Conservation (phyloP, 164 flowering plant genomes). For the Nymphaea thermarum region DNA sequence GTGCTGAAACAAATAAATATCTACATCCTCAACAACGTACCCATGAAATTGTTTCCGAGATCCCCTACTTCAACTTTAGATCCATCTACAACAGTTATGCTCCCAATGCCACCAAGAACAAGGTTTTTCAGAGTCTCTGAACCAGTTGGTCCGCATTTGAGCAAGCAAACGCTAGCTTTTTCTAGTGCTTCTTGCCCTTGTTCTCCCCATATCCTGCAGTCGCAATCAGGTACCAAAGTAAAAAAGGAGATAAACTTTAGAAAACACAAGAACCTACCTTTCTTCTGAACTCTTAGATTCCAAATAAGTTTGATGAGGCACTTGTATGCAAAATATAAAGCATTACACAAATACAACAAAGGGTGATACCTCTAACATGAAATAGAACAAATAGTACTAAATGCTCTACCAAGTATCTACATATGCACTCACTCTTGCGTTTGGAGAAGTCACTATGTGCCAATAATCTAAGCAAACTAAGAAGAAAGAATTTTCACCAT, state of each 20-base stretch:
- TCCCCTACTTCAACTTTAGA: conserved; percentile 75
- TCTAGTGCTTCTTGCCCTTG: conserved; percentile 94
- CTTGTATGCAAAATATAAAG: not conserved
- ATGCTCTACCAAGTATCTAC: no score
- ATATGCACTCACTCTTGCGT: no score
- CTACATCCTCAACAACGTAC: conserved; percentile 18
- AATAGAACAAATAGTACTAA: not conserved
- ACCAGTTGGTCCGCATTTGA: conserved; percentile 97
- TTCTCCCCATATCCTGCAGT: conserved; percentile 92
- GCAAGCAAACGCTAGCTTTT: conserved; percentile 81
- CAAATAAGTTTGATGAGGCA: not conserved
- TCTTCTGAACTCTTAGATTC: not conserved
- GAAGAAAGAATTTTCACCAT: no score
- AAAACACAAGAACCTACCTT: not conserved
- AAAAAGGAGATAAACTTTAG: not conserved
- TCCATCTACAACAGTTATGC: conserved; percentile 87
- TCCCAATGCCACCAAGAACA: conserved; percentile 95
- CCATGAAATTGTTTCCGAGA: conserved; percentile 94
- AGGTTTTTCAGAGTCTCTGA: conserved; percentile 93
- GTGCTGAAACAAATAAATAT: not conserved
- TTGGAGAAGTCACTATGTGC: no score
- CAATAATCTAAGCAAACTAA: no score
- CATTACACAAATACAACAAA: not conserved
- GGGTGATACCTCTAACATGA: not conserved
- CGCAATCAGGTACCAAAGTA: not conserved